phyloP scores from a whole-genome alignment of 2,329 filamentous ascomycete genomes.

The Escovopsis sp. region DNA sequence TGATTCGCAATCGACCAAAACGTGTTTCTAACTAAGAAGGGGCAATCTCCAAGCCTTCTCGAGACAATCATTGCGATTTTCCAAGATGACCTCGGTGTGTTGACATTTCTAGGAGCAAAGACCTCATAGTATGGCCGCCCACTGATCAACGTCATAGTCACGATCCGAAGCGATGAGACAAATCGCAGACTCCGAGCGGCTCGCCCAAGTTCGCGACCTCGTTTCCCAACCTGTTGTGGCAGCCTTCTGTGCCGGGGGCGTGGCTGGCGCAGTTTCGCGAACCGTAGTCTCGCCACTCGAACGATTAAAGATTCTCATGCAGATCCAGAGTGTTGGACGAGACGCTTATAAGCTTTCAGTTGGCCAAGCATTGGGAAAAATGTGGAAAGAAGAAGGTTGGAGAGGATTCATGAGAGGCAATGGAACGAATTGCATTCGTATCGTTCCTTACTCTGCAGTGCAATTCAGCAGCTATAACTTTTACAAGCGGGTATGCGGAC shows the following conservation, averaged over 20 bases:
- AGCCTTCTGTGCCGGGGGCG: constrained; percentile 85
- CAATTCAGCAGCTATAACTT: constrained; percentile 98
- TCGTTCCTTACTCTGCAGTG: constrained; percentile 94
- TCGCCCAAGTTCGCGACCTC: constrained; percentile 28
- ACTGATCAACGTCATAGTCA: constrained; percentile 10
- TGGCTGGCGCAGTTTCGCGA: constrained; percentile 91
- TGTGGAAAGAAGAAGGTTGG: constrained; percentile 96
- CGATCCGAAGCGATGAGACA: constrained; percentile 13
- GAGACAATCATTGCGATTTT: constrained; percentile 8
- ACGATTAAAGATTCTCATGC: constrained; percentile 93
- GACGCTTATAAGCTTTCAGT: constrained; percentile 92
- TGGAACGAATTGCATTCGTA: constrained; percentile 95
- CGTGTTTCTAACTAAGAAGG: constrained; percentile 9
- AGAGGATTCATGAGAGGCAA: constrained; percentile 95
- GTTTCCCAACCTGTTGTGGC: constrained; percentile 75
- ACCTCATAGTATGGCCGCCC: constrained; percentile 1
- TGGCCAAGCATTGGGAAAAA: constrained; percentile 75
- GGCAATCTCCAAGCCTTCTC: not conserved
- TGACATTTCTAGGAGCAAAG: not conserved
- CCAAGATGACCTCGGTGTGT: constrained; percentile 19
- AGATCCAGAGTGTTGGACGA: constrained; percentile 80
- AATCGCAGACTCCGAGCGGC: constrained; percentile 12
- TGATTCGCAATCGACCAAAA: constrained; percentile 8
- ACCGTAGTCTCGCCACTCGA: constrained; percentile 95
- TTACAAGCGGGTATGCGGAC: constrained; percentile 62